Evolutionary conservation across 225 moss, liverwort and hornwort species (phyloP), one percentile per base, ranked within the genome.

Genomic region (Thuidium tamariscinum): DNA sequence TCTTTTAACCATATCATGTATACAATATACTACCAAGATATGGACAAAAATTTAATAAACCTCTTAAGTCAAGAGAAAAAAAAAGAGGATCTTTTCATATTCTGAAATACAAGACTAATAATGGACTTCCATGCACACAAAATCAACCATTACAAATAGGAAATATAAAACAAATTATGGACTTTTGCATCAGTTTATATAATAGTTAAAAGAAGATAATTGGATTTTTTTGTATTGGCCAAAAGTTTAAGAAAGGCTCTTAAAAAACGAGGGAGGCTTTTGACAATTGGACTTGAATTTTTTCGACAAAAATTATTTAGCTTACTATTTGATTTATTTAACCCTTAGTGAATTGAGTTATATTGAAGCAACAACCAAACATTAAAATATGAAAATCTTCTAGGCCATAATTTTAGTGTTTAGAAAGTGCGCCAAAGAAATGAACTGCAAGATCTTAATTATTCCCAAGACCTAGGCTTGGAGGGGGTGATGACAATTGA

Each of bases 101-200:
- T 22, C 13, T 21, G 21, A 74, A 34, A 20, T 0, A 51, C 7
- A 74, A 74, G 13, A 74, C 21, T 32, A 12, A 74, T 0, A 0
- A 0, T 2, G 0, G 5, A n/a, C 14, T 52, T 22, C 8, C 0
- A n/a, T 22, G 5, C 0, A 21, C 8, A 8, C 0, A 0, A 0
- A 14, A 48, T 73, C 32, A 48, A 30, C 48, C 2, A 48, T 7
- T 12, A 13, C 6, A 44, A 27, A 71, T 44, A 30, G 11, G 11
- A 48, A 16, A 48, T 30, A 30, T 10, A 70, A 15, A 70, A 26
- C 2, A 73, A 49, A 32, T 73, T 32, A 4, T 4, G 1, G 16
- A 48, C 48, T 73, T 19, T 73, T 48, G 32, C 19, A 73, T 73
- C 4, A 1, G 49, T 49, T 34, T 49, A 3, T 20, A 49, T 5